Evolutionary conservation across 2,329 filamentous ascomycete species (phyloP), one percentile per base, ranked within the genome.

Genomic region (Myriosclerotinia scirpicola): DNA sequence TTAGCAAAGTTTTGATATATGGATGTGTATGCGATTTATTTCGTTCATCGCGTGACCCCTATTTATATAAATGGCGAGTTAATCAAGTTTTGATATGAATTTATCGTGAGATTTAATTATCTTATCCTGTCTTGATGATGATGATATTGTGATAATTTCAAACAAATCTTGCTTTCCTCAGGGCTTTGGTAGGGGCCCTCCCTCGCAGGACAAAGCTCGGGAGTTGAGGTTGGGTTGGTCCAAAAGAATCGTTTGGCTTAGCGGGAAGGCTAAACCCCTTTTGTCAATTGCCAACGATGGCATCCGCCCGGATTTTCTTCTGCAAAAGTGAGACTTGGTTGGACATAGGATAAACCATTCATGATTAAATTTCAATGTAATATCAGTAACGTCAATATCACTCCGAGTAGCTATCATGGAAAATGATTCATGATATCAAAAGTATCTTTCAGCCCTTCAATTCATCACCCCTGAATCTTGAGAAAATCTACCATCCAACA

Each of bases 381-480:
- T 50, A 22, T 36, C 40, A 42, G 36, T 38, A 60, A 52, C 63
- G 56, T 54, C 34, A 65, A 36, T 17, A 26, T 44, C 17, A 53
- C 30, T 36, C 4, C 8, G 20, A 20, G 5, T 15, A 15, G 22
- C 12, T 15, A 22, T 22, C 8, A 1, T 22, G 5, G 6, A 20
- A 42, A 38, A 20, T 3, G 6, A 22, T 22, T 38, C 14, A 12
- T 38, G 20, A 36, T 26, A 22, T 17, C n/a, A 26, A 55, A 55
- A 15, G 8, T 17, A 36, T 12, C 3, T 17, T 50, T 22, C 44
- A 36, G 14, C 30, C 30, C 8, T 60, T 48, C 8, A 3, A n/a
- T 52, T 17, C 20, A 65, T 59, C 54, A 36, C 64, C 64, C 64
- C 64, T 65, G 64, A 65, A 60, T 65, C 44, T 65, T 26, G 34